Conservation (phyloP, 1,139 yeast genomes). For the Yamadazyma spencermartinsiae region DNA sequence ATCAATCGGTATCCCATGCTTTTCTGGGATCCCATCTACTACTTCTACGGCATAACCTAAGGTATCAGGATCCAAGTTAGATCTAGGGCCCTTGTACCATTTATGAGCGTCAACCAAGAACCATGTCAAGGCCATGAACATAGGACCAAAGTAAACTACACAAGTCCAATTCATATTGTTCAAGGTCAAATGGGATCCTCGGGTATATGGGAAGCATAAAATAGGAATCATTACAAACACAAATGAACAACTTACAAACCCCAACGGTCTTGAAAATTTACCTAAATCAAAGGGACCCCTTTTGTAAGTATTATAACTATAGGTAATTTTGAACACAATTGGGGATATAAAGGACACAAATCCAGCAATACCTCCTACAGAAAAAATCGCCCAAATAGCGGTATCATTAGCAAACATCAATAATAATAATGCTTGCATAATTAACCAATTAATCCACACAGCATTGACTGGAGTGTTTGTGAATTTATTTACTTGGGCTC, state of each 20-base stretch:
- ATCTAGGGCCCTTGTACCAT: constrained; percentile 67
- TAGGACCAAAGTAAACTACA: constrained; percentile 64
- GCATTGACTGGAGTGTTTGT: constrained; percentile 72
- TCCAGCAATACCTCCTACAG: constrained; percentile 73
- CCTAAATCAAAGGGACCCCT: constrained; percentile 76
- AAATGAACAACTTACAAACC: constrained; percentile 33
- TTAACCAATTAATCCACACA: constrained; percentile 58
- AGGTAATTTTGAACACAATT: constrained; percentile 58
- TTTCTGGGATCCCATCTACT: constrained; percentile 6
- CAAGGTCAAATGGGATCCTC: constrained; percentile 45
- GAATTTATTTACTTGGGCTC: constrained; percentile 43
- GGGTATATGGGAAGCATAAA: constrained; percentile 59
- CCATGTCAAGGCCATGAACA: constrained; percentile 53
- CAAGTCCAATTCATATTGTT: constrained; percentile 69
- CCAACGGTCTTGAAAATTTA: constrained; percentile 48
- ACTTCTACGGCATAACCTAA: constrained; percentile 17
- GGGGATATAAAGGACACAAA: constrained; percentile 69
- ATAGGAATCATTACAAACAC: constrained; percentile 64
- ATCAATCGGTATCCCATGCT: neutral
- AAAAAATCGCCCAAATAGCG: constrained; percentile 74
- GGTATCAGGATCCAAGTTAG: constrained; percentile 45
- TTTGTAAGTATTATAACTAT: constrained; percentile 50
- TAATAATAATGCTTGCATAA: constrained; percentile 57
- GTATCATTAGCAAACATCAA: constrained; percentile 64
- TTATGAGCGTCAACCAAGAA: constrained; percentile 57